phyloP scores from a whole-genome alignment of 1,284 basidiomycete genomes.

The Fomitopsis pinicola region DNA sequence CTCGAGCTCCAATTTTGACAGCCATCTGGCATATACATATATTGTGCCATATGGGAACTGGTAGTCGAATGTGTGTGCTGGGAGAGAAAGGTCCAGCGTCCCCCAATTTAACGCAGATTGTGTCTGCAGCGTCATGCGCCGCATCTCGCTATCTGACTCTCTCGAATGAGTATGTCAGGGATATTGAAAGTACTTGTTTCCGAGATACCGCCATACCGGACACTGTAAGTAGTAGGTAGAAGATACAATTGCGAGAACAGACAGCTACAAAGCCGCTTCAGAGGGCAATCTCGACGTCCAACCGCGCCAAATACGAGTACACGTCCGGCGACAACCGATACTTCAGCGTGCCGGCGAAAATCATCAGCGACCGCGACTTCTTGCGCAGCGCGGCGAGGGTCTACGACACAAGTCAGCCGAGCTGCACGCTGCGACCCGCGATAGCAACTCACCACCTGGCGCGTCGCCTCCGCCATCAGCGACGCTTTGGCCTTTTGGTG shows the following conservation, averaged over 20 bases:
- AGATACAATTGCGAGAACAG: too few relatives aligned
- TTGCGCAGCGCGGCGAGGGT: constrained; percentile 58
- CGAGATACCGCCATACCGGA: neutral
- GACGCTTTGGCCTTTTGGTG: constrained; percentile 77
- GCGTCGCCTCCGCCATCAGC: constrained; percentile 63
- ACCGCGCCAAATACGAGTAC: constrained; percentile 79
- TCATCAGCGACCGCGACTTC: constrained; percentile 78
- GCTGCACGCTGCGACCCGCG: neutral
- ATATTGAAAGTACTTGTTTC: neutral
- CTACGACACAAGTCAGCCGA: constrained; percentile 32
- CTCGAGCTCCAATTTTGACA: neutral
- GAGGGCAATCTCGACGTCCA: constrained; percentile 76
- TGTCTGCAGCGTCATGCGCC: constrained; percentile 44
- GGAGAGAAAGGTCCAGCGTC: constrained; percentile 18
- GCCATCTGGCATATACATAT: constrained; percentile 4
- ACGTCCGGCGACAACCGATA: constrained; percentile 90
- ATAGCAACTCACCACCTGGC: constrained; percentile 58
- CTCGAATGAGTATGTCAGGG: neutral
- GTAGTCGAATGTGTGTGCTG: constrained; percentile 53
- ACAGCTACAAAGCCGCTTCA: constrained; percentile 23
- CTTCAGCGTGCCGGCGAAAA: constrained; percentile 84
- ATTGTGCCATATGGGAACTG: constrained; percentile 34
- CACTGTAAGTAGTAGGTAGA: neutral
- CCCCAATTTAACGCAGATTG: constrained; percentile 48
- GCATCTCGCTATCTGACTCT: constrained; percentile 24